A percentile compares a stretch with the other conserved stretches of the same genome.
Conservation (phyloP, 2,329 filamentous ascomycete genomes). For the Alternaria triticimaculans region DNA sequence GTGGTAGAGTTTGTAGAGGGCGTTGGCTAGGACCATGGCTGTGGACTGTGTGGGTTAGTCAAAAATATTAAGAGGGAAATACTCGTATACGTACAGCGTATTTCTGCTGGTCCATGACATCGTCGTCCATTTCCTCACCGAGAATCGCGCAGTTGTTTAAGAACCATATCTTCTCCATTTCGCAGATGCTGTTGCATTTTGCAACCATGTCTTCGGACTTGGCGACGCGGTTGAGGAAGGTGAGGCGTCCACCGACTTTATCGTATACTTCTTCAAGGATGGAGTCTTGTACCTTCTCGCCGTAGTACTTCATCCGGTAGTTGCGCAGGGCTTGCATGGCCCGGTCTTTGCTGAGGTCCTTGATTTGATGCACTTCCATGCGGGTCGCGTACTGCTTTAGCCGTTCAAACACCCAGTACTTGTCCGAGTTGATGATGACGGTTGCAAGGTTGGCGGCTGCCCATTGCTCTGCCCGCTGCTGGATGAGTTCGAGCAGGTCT, state of each 20-base stretch:
- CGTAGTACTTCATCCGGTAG: conserved; percentile 81
- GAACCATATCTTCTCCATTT: conserved; percentile 78
- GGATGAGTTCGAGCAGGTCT: conserved; percentile 90
- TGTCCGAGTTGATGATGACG: conserved; percentile 92
- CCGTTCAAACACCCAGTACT: conserved; percentile 98
- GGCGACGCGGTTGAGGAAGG: conserved; percentile 89
- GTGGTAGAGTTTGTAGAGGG: conserved; percentile 83
- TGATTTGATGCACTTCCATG: conserved; percentile 90
- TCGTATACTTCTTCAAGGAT: conserved; percentile 81
- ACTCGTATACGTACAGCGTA: conserved; percentile 71
- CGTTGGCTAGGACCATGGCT: conserved; percentile 90
- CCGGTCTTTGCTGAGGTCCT: conserved; percentile 78
- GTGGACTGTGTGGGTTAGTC: conserved; percentile 65
- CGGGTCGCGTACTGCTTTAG: conserved; percentile 90
- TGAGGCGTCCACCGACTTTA: conserved; percentile 83
- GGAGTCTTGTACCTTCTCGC: conserved; percentile 62
- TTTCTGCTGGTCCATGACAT: conserved; percentile 98
- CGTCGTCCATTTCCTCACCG: conserved; percentile 84
- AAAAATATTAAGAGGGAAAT: background rate
- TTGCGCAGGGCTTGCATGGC: conserved; percentile 78
- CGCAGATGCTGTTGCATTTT: conserved; percentile 76
- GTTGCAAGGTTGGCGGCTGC: conserved; percentile 90
- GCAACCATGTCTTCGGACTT: conserved; percentile 80
- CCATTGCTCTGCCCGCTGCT: conserved; percentile 96
- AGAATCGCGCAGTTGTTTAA: conserved; percentile 79